Base-by-base conservation (phyloP, 371 early-diverging fungal species). In the Rhizopus sp. region DNA sequence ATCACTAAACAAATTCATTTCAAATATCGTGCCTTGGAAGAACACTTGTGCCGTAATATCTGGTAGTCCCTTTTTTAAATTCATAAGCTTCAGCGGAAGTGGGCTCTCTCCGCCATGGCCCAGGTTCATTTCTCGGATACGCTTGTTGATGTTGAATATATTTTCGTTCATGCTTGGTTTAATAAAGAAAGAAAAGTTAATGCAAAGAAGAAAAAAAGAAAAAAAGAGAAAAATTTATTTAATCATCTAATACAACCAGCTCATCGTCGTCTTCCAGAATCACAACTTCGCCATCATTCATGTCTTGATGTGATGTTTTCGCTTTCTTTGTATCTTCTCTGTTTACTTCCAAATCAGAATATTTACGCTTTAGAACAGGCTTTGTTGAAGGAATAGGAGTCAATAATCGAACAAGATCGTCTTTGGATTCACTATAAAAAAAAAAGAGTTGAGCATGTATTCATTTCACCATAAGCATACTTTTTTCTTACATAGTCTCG, bases 401-500 rank as follows among this genome's bases (percentile, higher is more conserved):
- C 12, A 56, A 31, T 29, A 71, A 41, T 31, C 53, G 45, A 34
- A 59, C 33, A 3, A 61, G 8, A 1, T 31, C 17, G 10, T 59
- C 64, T 5, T 57, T 41, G 29, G 37, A 13, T 37, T 60, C 53
- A 38, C 59, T 60, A 13, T 13, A 41, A 17, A 35, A 60, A 35
- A 60, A 33, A 37, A 15, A 37, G 37, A 6, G 10, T 41, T 41
- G 10, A n/a, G 9, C 1, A 5, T 10, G n/a, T 7, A 15, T 51
- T 15, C 2, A 12, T 45, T 23, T 12, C 7, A 45, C 33, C 6
- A 31, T 39, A 10, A 9, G 40, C 40, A 31, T 15, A 1, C n/a
- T 3, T n/a, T 5, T 9, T 8, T 57, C 66, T 67, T 71, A 77
- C 72, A 52, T 57, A 17, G 52, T 30, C 41, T 74, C 68, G 8